Percentiles rank a stretch among this genome's conserved stretches.
Conservation (phyloP, 257 asterid species). For the Solanum sejunctum region DNA sequence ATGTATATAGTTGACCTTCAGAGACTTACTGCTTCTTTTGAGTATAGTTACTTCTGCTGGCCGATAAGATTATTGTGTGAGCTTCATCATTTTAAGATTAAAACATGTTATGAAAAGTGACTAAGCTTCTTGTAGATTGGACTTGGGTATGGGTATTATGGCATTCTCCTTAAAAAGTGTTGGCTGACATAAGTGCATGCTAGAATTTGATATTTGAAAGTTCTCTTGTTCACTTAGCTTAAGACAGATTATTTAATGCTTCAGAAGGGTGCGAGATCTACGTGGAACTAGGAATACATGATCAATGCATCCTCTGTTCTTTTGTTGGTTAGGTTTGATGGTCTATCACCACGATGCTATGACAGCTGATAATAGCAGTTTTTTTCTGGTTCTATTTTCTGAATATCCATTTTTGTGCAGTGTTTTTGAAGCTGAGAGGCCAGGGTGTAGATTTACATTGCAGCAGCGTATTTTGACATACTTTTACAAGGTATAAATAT, state of each 20-base stretch:
- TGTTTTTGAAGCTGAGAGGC: slow-evolving; percentile 90
- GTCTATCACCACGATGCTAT: neutral
- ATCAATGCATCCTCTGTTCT: neutral
- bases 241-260: neutral
- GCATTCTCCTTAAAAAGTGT: neutral
- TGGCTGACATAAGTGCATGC: neutral
- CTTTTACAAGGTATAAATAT: slow-evolving; percentile 69
- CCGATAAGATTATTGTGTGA: neutral
- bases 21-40: neutral
- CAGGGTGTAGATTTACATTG: slow-evolving; percentile 63
- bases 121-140: neutral
- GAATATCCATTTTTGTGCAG: slow-evolving; percentile 23
- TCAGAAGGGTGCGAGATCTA: neutral
- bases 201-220: neutral
- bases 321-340: neutral
- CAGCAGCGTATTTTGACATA: slow-evolving; percentile 81
- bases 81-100: neutral
- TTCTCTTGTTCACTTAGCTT: neutral
- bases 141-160: neutral
- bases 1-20: neutral
- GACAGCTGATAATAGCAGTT: neutral
- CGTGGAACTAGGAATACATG: neutral
- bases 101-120: neutral
- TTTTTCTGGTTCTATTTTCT: neutral
- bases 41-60: neutral